Conservation (phyloP, 2,329 filamentous ascomycete species). For the Penicillium capsulatum region DNA sequence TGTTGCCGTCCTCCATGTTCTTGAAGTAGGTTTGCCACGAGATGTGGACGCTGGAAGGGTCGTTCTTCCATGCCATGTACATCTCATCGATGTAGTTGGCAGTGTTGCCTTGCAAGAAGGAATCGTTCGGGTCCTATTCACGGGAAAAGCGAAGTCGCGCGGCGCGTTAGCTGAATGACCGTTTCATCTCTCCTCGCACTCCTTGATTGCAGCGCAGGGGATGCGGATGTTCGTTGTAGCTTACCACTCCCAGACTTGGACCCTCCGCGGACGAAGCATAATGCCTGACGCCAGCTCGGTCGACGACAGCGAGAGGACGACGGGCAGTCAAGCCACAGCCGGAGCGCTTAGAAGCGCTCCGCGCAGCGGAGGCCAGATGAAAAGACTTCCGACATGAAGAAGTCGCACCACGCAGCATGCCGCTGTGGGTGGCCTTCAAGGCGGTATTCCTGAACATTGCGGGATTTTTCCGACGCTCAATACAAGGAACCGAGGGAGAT, state of each 20-base stretch:
- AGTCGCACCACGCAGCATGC: slow-evolving; percentile 35
- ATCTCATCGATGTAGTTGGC: slow-evolving; percentile 99
- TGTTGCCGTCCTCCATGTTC: slow-evolving; percentile 97
- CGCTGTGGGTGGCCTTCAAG: slow-evolving; percentile 38
- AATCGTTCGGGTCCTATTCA: slow-evolving; percentile 76
- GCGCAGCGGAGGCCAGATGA: slow-evolving; percentile 31
- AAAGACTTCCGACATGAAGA: slow-evolving; percentile 33
- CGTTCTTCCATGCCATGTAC: slow-evolving; percentile 96
- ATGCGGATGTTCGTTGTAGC: slow-evolving; percentile 25
- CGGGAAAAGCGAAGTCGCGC: slow-evolving; percentile 17
- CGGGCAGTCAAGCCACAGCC: slow-evolving; percentile 37
- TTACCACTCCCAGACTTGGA: slow-evolving; percentile 58
- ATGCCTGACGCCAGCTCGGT: slow-evolving; percentile 42
- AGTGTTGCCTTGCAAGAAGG: slow-evolving; percentile 92
- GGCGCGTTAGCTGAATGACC: slow-evolving; percentile 24
- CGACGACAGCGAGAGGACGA: slow-evolving; percentile 43
- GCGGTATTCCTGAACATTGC: slow-evolving; percentile 40
- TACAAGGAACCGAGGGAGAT: slow-evolving; percentile 11
- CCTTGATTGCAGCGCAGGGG: slow-evolving; percentile 6
- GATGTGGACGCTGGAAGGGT: slow-evolving; percentile 88
- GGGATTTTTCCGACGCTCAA: slow-evolving; percentile 27
- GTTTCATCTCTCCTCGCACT: slow-evolving; percentile 6
- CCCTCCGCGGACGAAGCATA: slow-evolving; percentile 60
- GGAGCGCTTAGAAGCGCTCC: slow-evolving; percentile 31
- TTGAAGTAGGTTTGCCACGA: slow-evolving; percentile 99